These are phyloP conservation scores for Sclerospora graminicola DNA, from an alignment of 352 stramenopile species.

Conservation along the genomic window DNA sequence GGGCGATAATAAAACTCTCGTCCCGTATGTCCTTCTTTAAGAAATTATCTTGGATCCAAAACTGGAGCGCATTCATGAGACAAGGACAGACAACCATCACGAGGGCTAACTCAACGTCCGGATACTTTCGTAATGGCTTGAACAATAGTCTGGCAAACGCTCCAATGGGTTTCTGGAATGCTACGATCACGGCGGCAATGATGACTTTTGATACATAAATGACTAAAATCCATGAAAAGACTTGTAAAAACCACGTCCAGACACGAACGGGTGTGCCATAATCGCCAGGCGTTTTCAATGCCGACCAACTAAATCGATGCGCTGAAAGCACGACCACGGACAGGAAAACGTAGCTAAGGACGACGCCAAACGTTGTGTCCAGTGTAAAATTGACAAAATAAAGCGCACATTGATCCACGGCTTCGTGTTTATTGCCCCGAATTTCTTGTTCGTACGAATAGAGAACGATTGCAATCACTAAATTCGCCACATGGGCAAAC, in stretches of 20 bases:
- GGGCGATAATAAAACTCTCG: slow-evolving; percentile 43
- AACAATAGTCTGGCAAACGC: slow-evolving; percentile 58
- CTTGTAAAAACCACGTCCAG: slow-evolving; percentile 58
- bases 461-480: slow-evolving; percentile 82
- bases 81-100: slow-evolving; percentile 86
- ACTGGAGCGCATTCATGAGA: slow-evolving; percentile 84
- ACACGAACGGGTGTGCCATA: slow-evolving; percentile 67
- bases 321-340: slow-evolving; percentile 44
- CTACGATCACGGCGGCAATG: slow-evolving; percentile 65
- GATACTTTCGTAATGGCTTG: slow-evolving; percentile 47
- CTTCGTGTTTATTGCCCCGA: slow-evolving; percentile 19
- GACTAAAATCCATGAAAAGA: slow-evolving; percentile 71
- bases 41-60: slow-evolving; percentile 87
- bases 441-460: slow-evolving; percentile 51
- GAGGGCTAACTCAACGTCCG: slow-evolving; percentile 61
- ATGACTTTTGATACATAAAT: slow-evolving; percentile 75
- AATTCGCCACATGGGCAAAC: slow-evolving; percentile 76
- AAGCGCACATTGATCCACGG: slow-evolving; percentile 70
- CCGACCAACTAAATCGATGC: slow-evolving; percentile 40
- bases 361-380: slow-evolving; percentile 76
- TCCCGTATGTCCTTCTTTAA: slow-evolving; percentile 76
- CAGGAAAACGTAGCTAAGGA: slow-evolving; percentile 77
- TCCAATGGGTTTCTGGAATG: slow-evolving; percentile 53
- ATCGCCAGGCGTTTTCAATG: slow-evolving; percentile 56
- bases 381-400: slow-evolving; percentile 88